Base-by-base conservation (phyloP, 768 basidiomycete species). In the Lentinula edodes region DNA sequence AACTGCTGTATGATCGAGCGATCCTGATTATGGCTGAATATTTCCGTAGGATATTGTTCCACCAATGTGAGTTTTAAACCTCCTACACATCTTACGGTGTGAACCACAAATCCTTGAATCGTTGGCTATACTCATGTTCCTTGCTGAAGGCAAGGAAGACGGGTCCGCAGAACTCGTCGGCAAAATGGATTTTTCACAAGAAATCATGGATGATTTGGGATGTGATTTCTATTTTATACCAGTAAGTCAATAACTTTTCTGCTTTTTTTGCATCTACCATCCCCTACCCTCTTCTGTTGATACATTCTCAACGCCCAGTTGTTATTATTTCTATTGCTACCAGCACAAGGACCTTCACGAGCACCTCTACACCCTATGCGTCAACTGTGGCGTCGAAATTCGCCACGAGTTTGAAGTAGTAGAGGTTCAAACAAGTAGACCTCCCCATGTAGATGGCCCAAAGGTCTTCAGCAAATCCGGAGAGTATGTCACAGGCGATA, bases 161-260 rank as follows among this genome's bases (percentile, higher is more conserved):
- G 28, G 58, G 8, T 39, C 48, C 5, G 20, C 52, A 5, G 13
- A 64, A 48, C 35, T 61, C 12, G 18, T 64, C 35, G 63, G 63
- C 7, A 3, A 46, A 34, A 58, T 58, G 60, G 34, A 36, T 9
- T 64, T 61, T 23, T 42, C 34, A 16, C 43, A 58, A 18, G 63
- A 64, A 56, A 39, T 64, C 6, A 61, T 64, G 63, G 12, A 45
- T 34, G 63, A 64, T 48, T 56, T 64, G 20, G 63, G 63, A 42
- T 39, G 46, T 35, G 48, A 61, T 28, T 62, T 64, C 46, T 62
- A 62, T 20, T 48, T 58, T 39, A 45, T 64, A 15, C 43, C 63
- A 2, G 61, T 64, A 58, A 35, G 63, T 61, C 20, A 20, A 16
- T 20, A 6, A 20, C 4, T 58, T 45, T 9, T 9, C 38, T 9